Percentiles rank a stretch among this genome's conserved stretches.
These are phyloP conservation scores for Atkinsonella texensis DNA, from an alignment of 2,329 filamentous ascomycete genomes.

Conservation along the genomic window DNA sequence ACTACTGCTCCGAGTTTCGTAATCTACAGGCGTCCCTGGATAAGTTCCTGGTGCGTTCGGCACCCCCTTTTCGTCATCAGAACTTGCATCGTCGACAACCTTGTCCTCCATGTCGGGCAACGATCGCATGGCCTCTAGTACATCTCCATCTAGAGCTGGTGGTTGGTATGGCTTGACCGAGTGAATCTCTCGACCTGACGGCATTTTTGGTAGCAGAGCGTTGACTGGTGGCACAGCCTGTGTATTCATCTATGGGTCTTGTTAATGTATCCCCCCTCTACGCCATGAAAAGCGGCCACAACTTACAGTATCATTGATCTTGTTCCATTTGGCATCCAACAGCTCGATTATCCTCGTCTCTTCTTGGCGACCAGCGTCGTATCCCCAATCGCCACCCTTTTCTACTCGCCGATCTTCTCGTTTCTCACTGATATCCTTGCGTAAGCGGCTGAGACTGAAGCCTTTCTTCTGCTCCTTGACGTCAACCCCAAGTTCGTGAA, in stretches of 20 bases:
- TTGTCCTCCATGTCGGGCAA: constrained; percentile 23
- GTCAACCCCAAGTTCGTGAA: constrained; percentile 60
- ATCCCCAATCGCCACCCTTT: constrained; percentile 61
- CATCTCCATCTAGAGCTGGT: constrained; percentile 50
- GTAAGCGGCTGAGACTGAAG: constrained; percentile 48
- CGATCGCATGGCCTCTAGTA: constrained; percentile 48
- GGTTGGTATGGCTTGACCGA: constrained; percentile 54
- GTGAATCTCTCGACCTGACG: constrained; percentile 80
- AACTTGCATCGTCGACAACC: constrained; percentile 23
- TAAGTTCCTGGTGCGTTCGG: constrained; percentile 33
- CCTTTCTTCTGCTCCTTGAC: constrained; percentile 39
- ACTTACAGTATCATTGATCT: constrained; percentile 80
- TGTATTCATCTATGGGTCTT: constrained; percentile 55
- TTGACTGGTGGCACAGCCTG: constrained; percentile 62
- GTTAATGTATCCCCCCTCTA: not conserved
- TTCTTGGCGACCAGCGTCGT: constrained; percentile 74
- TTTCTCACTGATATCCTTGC: constrained; percentile 64
- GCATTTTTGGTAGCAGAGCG: constrained; percentile 64
- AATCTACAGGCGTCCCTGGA: constrained; percentile 32
- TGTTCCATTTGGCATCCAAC: constrained; percentile 80
- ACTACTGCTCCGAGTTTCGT: constrained; percentile 18
- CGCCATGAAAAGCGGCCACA: constrained; percentile 4
- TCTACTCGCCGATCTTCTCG: constrained; percentile 71
- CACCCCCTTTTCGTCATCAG: constrained; percentile 24
- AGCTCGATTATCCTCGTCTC: constrained; percentile 78